A percentile compares a stretch with the other conserved stretches of the same genome.
Conservation (phyloP, 2,329 filamentous ascomycete genomes). For the Fusarium torulosum region DNA sequence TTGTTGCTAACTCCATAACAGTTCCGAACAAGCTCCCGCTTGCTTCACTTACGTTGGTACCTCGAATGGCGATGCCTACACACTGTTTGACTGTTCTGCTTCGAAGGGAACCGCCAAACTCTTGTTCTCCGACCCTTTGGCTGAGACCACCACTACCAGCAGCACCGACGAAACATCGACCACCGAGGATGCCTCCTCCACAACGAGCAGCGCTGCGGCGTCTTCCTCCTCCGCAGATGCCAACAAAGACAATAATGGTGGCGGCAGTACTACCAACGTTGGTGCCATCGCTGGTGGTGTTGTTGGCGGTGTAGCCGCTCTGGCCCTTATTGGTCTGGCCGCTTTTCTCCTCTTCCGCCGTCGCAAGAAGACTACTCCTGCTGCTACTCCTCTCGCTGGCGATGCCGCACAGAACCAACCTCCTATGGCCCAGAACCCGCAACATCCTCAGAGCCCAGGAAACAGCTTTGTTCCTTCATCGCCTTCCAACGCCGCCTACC, state of each 20-base stretch:
- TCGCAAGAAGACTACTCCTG: conserved; percentile 48
- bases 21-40: conserved; percentile 24
- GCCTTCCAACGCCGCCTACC: conserved; percentile 43
- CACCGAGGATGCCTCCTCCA: conserved; percentile 27
- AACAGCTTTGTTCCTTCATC: conserved; percentile 42
- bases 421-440: conserved; percentile 39
- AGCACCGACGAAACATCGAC: conserved; percentile 4
- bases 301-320: conserved; percentile 59
- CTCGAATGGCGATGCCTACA: conserved; percentile 38
- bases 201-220: conserved; percentile 20
- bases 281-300: conserved; percentile 62
- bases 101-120: conserved; percentile 45
- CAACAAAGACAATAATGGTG: conserved; percentile 38
- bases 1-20: conserved; percentile 27
- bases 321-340: conserved; percentile 57
- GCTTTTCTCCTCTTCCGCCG: conserved; percentile 59
- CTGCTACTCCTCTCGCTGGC: conserved; percentile 25
- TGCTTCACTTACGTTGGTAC: conserved; percentile 52
- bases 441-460: conserved; percentile 40
- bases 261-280: conserved; percentile 49
- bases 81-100: conserved; percentile 48
- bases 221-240: conserved; percentile 38
- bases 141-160: conserved; percentile 24
- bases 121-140: conserved; percentile 50
- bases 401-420: conserved; percentile 29